Evolutionary conservation across 1,284 basidiomycete genomes (phyloP).

Genomic region (Xerocomus subilludens): DNA sequence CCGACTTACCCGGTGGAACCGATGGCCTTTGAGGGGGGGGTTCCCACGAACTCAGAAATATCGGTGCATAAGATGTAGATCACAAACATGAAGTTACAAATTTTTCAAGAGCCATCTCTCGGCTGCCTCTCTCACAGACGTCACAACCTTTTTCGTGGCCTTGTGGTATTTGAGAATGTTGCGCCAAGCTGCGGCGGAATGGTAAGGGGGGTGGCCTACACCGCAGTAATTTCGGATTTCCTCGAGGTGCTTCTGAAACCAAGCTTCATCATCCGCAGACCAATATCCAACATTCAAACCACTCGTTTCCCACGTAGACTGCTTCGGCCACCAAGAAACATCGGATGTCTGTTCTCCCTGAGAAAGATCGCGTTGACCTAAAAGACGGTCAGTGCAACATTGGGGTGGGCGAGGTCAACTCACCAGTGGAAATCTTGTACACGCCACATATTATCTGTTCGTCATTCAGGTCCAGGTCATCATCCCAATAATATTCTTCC

Average conservation of each 20-base stretch:
- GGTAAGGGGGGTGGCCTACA: not conserved
- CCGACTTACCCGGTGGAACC: too few species aligned
- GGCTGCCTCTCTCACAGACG: too few species aligned
- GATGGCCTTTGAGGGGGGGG: too few species aligned
- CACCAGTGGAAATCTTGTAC: conserved; percentile 33
- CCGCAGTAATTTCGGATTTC: not conserved
- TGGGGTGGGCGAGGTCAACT: not conserved
- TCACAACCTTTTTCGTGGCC: too few species aligned
- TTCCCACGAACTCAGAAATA: too few species aligned
- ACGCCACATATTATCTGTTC: conserved; percentile 31
- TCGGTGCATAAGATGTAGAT: too few species aligned
- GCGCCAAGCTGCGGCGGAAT: conserved; percentile 1
- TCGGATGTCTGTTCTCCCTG: conserved; percentile 4
- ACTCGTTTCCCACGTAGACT: conserved; percentile 4
- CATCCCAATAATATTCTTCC: conserved; percentile 15
- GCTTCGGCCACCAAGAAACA: conserved; percentile 13
- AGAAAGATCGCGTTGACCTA: not conserved
- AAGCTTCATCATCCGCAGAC: conserved; percentile 22
- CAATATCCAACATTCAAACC: conserved; percentile 23
- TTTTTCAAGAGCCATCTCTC: too few species aligned
- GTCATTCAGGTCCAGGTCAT: conserved; percentile 23
- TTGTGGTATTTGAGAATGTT: too few species aligned
- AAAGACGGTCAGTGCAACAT: not conserved
- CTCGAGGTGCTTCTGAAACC: too few species aligned
- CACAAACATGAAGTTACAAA: too few species aligned